A percentile compares a stretch with the other conserved stretches of the same genome.
phyloP scores from a whole-genome alignment of 1,139 yeast species.

The Suhomyces chickasaworum region DNA sequence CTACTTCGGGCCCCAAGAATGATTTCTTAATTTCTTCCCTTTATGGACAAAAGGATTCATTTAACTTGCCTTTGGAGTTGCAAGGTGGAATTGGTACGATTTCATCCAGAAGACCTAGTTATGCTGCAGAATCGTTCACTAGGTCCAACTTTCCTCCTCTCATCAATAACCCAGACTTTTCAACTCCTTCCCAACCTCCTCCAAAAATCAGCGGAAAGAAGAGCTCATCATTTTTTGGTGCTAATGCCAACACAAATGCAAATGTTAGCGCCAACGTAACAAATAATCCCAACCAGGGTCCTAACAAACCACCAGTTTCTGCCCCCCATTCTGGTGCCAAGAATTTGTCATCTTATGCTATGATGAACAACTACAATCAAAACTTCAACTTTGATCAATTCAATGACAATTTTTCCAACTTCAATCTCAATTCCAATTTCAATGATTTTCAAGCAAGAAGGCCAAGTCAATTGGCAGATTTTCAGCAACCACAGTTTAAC shows the following conservation, averaged over 20 bases:
- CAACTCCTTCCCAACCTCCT: slow-evolving; percentile 12
- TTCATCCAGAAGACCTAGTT: slow-evolving; percentile 63
- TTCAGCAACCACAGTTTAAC: slow-evolving; percentile 20
- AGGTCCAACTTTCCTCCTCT: slow-evolving; percentile 29
- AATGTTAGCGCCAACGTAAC: not conserved
- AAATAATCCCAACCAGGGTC: not conserved
- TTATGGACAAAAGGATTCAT: slow-evolving; percentile 26
- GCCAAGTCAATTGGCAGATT: slow-evolving; percentile 48
- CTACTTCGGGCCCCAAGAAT: slow-evolving; percentile 18
- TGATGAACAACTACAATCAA: slow-evolving; percentile 20
- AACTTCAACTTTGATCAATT: slow-evolving; percentile 31
- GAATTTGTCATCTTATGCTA: slow-evolving; percentile 20
- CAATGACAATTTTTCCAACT: slow-evolving; percentile 37
- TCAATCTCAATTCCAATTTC: slow-evolving; percentile 39
- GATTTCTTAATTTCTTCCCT: slow-evolving; percentile 13
- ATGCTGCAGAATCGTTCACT: slow-evolving; percentile 62
- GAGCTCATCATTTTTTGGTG: slow-evolving; percentile 17
- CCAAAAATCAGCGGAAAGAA: slow-evolving; percentile 7
- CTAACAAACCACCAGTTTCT: slow-evolving; percentile 3
- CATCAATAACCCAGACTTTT: slow-evolving; percentile 13
- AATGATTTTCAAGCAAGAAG: slow-evolving; percentile 48
- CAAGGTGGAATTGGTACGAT: slow-evolving; percentile 68
- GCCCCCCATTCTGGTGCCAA: slow-evolving; percentile 13
- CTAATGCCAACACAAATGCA: not conserved
- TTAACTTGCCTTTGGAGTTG: slow-evolving; percentile 57